phyloP scores from a whole-genome alignment of 2,329 filamentous ascomycete species.

The Alternaria sp. region DNA sequence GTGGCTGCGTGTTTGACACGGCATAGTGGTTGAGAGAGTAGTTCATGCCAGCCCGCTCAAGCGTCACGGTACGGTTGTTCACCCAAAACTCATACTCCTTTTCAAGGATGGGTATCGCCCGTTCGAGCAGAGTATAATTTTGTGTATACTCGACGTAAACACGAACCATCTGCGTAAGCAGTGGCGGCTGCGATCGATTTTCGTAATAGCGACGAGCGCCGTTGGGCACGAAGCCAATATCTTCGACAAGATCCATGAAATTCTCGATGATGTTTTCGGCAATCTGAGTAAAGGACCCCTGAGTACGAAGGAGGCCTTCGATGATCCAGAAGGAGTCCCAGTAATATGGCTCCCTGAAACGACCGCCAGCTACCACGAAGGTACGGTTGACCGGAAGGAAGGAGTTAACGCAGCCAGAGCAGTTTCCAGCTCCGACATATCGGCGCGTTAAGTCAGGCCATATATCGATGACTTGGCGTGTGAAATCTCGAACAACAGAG shows the following conservation, averaged over 20 bases:
- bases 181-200: constrained; percentile 72
- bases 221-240: constrained; percentile 73
- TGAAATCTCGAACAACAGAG: constrained; percentile 67
- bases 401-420: constrained; percentile 68
- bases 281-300: constrained; percentile 70
- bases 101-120: constrained; percentile 69
- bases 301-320: constrained; percentile 70
- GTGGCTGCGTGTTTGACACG: constrained; percentile 71
- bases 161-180: constrained; percentile 72
- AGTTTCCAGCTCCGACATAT: constrained; percentile 61
- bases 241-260: constrained; percentile 72
- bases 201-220: constrained; percentile 74
- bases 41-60: constrained; percentile 58
- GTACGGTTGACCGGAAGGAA: constrained; percentile 73
- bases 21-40: constrained; percentile 69
- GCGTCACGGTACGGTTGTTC: constrained; percentile 66
- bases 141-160: constrained; percentile 71
- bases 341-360: constrained; percentile 75
- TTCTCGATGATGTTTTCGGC: constrained; percentile 75
- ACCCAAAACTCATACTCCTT: constrained; percentile 72
- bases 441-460: constrained; percentile 73
- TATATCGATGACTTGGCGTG: constrained; percentile 71
- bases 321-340: constrained; percentile 77
- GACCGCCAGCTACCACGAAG: constrained; percentile 76
- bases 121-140: constrained; percentile 67